A percentile compares a stretch with the other conserved stretches of the same genome.
Evolutionary conservation across 2,329 filamentous ascomycete species (phyloP).

Genomic region (Trichoderma sp.): DNA sequence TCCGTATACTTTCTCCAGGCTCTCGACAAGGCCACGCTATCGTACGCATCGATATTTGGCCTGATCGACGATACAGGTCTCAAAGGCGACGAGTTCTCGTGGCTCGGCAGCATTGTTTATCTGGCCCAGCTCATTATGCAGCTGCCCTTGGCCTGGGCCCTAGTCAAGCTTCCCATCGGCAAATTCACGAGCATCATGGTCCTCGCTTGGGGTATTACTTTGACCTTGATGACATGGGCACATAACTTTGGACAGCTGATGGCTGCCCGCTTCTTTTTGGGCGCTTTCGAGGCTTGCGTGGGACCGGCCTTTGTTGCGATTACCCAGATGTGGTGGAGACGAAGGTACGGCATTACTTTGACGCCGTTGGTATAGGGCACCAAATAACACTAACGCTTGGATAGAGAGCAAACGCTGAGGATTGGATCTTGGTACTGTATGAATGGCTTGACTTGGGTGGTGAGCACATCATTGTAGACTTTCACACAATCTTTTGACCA

Average conservation of each 20-base stretch:
- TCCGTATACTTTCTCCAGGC: conserved; percentile 64
- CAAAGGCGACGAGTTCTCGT: conserved; percentile 59
- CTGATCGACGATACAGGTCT: conserved; percentile 60
- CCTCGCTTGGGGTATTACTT: conserved; percentile 55
- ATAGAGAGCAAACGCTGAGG: conserved; percentile 56
- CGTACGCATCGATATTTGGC: conserved; percentile 64
- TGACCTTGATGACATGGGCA: conserved; percentile 55
- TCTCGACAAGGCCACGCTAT: conserved; percentile 63
- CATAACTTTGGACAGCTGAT: conserved; percentile 52
- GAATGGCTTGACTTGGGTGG: conserved; percentile 60
- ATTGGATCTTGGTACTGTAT: conserved; percentile 62
- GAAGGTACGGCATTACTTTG: conserved; percentile 37
- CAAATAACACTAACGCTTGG: not conserved
- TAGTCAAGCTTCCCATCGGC: conserved; percentile 62
- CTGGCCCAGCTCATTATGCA: conserved; percentile 62
- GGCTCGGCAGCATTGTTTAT: conserved; percentile 63
- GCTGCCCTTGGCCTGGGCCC: conserved; percentile 55
- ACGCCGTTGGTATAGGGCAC: too few species aligned
- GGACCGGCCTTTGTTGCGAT: conserved; percentile 58
- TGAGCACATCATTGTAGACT: conserved; percentile 28
- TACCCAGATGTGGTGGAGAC: conserved; percentile 63
- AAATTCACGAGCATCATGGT: conserved; percentile 62
- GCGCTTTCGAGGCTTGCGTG: conserved; percentile 54
- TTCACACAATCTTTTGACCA: not conserved
- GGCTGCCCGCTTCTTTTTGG: conserved; percentile 56